A percentile compares a stretch with the other conserved stretches of the same genome.
These are phyloP conservation scores for Fraxinus cuspidata DNA, from an alignment of 257 asterid genomes.

Conservation along the genomic window DNA sequence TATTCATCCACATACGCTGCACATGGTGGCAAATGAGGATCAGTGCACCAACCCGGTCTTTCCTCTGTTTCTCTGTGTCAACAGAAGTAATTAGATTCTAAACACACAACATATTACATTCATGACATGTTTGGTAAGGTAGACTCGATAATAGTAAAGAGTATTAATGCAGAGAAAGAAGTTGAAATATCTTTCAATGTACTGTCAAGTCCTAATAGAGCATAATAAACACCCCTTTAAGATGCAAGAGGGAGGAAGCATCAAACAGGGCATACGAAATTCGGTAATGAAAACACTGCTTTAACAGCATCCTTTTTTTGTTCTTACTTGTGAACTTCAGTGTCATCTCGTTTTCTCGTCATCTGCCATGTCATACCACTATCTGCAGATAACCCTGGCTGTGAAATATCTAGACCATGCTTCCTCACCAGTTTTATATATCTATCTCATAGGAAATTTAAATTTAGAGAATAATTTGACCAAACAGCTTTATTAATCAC, in stretches of 20 bases:
- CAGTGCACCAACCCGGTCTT: slow-evolving; percentile 83
- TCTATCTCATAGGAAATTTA: slow-evolving; percentile 33
- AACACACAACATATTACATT: background rate
- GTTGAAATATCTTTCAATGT: background rate
- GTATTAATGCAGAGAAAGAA: background rate
- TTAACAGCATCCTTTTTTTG: background rate
- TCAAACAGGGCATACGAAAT: background rate
- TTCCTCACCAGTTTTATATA: slow-evolving; percentile 71
- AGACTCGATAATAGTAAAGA: background rate
- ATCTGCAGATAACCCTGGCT: slow-evolving; percentile 84
- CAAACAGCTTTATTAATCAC: slow-evolving; percentile 1
- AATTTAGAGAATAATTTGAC: slow-evolving; percentile 19
- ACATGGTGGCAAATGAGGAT: slow-evolving; percentile 94
- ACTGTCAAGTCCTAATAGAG: background rate
- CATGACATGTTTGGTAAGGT: background rate
- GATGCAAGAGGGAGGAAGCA: background rate
- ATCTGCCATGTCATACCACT: slow-evolving; percentile 90
- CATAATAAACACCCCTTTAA: background rate
- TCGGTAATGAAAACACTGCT: background rate
- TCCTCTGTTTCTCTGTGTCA: slow-evolving; percentile 72
- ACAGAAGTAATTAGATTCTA: slow-evolving; percentile 23
- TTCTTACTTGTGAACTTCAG: slow-evolving; percentile 84
- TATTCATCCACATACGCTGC: slow-evolving; percentile 70
- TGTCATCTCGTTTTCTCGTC: slow-evolving; percentile 71
- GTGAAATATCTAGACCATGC: slow-evolving; percentile 83